Evolutionary conservation across 2,329 filamentous ascomycete genomes (phyloP), one percentile per base, ranked within the genome.

Genomic region (Fragosphaeria purpurea): DNA sequence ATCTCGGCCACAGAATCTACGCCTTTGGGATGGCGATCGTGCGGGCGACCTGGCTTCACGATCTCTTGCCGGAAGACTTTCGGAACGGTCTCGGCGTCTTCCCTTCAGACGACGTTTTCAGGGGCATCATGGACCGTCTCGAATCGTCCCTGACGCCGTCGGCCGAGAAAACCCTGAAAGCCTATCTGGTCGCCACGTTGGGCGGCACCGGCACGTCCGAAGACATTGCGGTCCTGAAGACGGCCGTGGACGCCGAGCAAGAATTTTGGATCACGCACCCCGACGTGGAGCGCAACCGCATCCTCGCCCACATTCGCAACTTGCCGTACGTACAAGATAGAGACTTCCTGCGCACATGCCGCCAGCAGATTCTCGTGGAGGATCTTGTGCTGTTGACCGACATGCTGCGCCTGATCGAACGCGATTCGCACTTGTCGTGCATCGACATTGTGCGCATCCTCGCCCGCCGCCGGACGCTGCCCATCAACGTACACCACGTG

Each of bases 361-460:
- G 52, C 32, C 34, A 52, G 22, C 57, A 51, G 37, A 51, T 57
- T 11, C 41, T 58, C 6, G 46, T 50, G 2, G 59, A 61, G 39
- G 58, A 61, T 22, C 34, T 56, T 5, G 42, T 54, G 5, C 35
- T 60, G 5, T 43, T 60, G 5, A 42, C 48, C 5, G 56, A 60
- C 32, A 41, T 61, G 13, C 13, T 55, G 0, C 47, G 48, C 1
- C 48, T 56, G 6, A 41, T 60, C 5, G 53, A 56, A 13, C 48
- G 55, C 1, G 54, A 56, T 43, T 48, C 48, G 6, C 30, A 54
- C 31, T 41, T 44, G 11, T 49, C 54, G 11, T 57, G 56, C 32
- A 48, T 56, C 35, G 54, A 56, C 10, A 48, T 59, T 41, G 48
- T 57, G 22, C 56, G 56, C 11, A 51, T 56, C n/a, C 53, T 61